Conservation (phyloP, 1,284 basidiomycete species). For the Pseudozyma pruni region DNA sequence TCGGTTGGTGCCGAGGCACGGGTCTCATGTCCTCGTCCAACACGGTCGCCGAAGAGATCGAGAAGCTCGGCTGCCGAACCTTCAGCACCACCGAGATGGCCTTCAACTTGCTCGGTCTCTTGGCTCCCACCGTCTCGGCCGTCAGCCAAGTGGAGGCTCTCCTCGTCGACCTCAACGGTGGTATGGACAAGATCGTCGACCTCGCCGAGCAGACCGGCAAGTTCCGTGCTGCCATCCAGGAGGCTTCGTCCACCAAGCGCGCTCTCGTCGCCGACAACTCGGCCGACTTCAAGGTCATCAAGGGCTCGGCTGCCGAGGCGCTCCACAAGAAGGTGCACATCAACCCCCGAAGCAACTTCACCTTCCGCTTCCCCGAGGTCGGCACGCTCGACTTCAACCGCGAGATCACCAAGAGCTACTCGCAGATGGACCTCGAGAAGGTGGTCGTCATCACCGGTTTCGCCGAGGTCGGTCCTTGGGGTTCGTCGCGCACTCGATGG, state of each 20-base stretch:
- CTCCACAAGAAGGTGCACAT: conserved; percentile 92
- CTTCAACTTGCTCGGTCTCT: conserved; percentile 95
- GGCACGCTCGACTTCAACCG: conserved; percentile 72
- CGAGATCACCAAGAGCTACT: conserved; percentile 72
- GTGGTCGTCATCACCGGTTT: conserved; percentile 95
- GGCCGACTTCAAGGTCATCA: conserved; percentile 90
- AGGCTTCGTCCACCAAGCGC: conserved; percentile 88
- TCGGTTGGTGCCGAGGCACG: conserved; percentile 87
- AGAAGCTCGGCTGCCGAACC: conserved; percentile 91
- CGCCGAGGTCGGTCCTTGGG: conserved; percentile 98
- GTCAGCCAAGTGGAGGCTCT: conserved; percentile 99
- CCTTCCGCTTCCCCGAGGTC: conserved; percentile 88
- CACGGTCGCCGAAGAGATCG: conserved; percentile 91
- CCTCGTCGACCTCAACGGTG: conserved; percentile 89
- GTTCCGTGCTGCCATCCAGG: conserved; percentile 80
- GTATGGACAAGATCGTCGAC: conserved; percentile 70
- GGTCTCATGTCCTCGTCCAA: conserved; percentile 96
- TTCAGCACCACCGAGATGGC: conserved; percentile 99
- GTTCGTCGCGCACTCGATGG: conserved; percentile 97
- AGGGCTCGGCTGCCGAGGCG: conserved; percentile 91
- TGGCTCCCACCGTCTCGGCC: conserved; percentile 99
- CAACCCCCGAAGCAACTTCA: conserved; percentile 96
- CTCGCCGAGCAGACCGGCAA: conserved; percentile 57
- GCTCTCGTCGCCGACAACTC: conserved; percentile 93
- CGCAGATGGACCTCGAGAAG: conserved; percentile 86